A percentile compares a stretch with the other conserved stretches of the same genome.
Conservation (phyloP, 2,329 filamentous ascomycete genomes). For the Emmonsia crescens region DNA sequence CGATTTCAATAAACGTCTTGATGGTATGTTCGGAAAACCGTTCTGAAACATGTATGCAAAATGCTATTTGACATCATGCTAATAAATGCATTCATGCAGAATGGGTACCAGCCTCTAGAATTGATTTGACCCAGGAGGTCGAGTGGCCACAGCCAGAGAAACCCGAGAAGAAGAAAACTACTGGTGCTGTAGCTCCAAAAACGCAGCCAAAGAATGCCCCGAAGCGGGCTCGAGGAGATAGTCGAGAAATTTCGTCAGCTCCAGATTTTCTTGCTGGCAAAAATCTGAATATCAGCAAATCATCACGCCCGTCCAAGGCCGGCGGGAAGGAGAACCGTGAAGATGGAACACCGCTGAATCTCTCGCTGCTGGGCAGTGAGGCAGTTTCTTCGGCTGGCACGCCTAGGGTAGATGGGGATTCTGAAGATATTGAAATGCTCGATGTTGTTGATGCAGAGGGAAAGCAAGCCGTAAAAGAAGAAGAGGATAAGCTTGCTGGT, state of each 20-base stretch:
- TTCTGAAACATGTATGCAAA: neutral
- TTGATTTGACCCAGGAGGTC: conserved; percentile 81
- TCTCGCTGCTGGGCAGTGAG: conserved; percentile 25
- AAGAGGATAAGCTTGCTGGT: conserved; percentile 28
- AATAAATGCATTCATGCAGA: conserved; percentile 47
- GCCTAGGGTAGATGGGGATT: conserved; percentile 25
- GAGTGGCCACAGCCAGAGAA: conserved; percentile 95
- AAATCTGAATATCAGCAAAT: conserved; percentile 37
- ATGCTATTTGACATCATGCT: conserved; percentile 9
- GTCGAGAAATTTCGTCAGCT: conserved; percentile 47
- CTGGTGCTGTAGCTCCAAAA: conserved; percentile 38
- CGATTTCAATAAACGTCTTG: conserved; percentile 86
- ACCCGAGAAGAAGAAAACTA: conserved; percentile 72
- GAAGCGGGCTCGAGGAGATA: conserved; percentile 41
- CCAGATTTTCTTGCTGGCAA: conserved; percentile 41
- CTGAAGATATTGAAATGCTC: conserved; percentile 35
- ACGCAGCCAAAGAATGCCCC: conserved; percentile 48
- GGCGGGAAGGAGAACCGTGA: conserved; percentile 52
- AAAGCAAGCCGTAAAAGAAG: conserved; percentile 21
- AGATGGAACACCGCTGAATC: conserved; percentile 25
- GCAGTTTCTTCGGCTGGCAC: conserved; percentile 30
- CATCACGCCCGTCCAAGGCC: conserved; percentile 42
- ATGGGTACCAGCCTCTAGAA: conserved; percentile 73
- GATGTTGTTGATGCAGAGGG: conserved; percentile 25
- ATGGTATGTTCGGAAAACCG: conserved; percentile 31